A percentile compares a stretch with the other conserved stretches of the same genome.
Conservation (phyloP, 176 grass and related monocot genomes). For the Themeda triandra region DNA sequence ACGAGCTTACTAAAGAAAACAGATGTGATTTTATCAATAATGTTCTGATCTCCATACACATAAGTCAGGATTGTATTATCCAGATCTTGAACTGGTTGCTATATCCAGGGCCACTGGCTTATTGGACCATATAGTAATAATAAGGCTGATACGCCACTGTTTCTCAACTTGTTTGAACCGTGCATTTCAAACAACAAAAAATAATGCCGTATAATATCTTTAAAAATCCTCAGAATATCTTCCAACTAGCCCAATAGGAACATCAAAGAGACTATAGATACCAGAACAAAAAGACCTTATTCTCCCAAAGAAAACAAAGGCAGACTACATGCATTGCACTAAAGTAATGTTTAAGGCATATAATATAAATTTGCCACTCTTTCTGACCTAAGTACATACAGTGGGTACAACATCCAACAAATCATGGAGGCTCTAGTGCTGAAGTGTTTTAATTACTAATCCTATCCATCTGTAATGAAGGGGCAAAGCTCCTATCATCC, state of each 20-base stretch:
- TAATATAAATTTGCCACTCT: not conserved
- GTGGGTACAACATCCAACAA: constrained; percentile 16
- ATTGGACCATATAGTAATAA: not conserved
- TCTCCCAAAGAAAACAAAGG: not conserved
- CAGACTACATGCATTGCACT: not conserved
- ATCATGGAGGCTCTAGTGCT: not conserved
- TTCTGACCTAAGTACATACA: not conserved
- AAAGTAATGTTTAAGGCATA: not conserved
- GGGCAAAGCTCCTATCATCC: not conserved
- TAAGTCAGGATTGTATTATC: not conserved
- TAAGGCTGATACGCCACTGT: not conserved
- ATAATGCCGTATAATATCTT: not conserved
- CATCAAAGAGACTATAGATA: not conserved
- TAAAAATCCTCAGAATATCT: not conserved
- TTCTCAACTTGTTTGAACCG: not conserved
- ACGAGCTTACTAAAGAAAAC: not conserved
- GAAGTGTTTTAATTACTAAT: not conserved
- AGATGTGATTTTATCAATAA: not conserved
- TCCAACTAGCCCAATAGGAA: not conserved
- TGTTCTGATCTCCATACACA: not conserved
- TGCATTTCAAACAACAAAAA: not conserved
- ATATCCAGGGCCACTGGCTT: not conserved
- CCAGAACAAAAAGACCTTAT: not conserved
- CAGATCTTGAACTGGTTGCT: not conserved
- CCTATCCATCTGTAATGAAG: not conserved